Conservation (phyloP, 768 basidiomycete species). For the Podaxis sp. region DNA sequence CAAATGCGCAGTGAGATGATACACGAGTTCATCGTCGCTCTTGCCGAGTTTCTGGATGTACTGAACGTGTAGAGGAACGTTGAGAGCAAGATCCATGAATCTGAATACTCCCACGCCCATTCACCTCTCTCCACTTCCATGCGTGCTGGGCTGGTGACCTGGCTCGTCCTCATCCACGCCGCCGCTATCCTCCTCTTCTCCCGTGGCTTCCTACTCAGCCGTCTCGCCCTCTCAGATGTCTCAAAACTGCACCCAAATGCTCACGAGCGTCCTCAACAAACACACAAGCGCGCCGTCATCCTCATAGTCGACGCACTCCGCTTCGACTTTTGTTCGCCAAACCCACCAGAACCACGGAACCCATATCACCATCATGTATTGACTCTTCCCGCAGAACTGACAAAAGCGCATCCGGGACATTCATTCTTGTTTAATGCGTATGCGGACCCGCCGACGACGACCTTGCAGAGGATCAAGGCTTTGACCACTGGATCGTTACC, state of each 20-base stretch:
- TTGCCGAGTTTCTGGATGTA: slow-evolving; percentile 79
- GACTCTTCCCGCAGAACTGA: slow-evolving; percentile 74
- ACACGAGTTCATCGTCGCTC: slow-evolving; percentile 82
- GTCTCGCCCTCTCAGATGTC: slow-evolving; percentile 65
- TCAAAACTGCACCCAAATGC: slow-evolving; percentile 36
- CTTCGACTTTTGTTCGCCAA: slow-evolving; percentile 85
- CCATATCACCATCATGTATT: slow-evolving; percentile 81
- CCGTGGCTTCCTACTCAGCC: slow-evolving; percentile 83
- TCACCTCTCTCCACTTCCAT: background rate
- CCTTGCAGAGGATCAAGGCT: slow-evolving; percentile 92
- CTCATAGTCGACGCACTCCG: slow-evolving; percentile 92
- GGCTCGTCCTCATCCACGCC: slow-evolving; percentile 67
- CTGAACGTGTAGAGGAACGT: slow-evolving; percentile 58
- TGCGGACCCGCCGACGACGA: slow-evolving; percentile 94
- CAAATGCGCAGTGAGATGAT: slow-evolving; percentile 90
- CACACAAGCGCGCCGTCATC: slow-evolving; percentile 78
- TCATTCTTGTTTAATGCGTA: slow-evolving; percentile 89
- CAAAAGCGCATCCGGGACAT: slow-evolving; percentile 55
- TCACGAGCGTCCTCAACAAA: slow-evolving; percentile 51
- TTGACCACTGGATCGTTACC: slow-evolving; percentile 94
- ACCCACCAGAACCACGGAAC: slow-evolving; percentile 60
- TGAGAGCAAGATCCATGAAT: slow-evolving; percentile 2
- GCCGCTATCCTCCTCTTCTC: slow-evolving; percentile 88
- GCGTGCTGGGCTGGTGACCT: slow-evolving; percentile 34
- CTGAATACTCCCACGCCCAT: slow-evolving; percentile 2